Base-by-base conservation (phyloP, 1,284 basidiomycete genomes). In the Leccinum pachyderme region DNA sequence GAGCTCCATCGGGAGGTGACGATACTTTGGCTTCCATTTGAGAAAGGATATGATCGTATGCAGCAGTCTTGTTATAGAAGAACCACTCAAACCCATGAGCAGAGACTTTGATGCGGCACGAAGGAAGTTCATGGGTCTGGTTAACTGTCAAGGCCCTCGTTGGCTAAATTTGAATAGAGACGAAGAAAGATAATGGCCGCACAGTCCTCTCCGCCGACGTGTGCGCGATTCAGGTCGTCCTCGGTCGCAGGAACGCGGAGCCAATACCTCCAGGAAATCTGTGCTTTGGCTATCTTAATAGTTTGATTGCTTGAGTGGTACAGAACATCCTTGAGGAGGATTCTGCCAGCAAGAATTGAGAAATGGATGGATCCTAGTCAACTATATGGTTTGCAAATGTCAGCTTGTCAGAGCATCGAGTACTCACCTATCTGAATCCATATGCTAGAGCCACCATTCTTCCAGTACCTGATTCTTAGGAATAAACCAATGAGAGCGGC, bases 251-350 rank as follows among this genome's bases (percentile, higher is more conserved):
- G 91, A 65, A 68, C 79, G 56, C 92, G 84, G 53, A 93, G 81
- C 95, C 95, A 98, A 71, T 95, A 97, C 58, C 91, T 79, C 91
- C 94, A 97, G 60, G 88, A 88, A 49, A 97, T 71, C 66, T 93
- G 85, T 2, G 86, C 89, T 70, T 92, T 91, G 51, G 93, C 82
- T 49, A 93, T 81, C 57, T 84, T 84, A 47, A 95, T 78, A 8
- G 89, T 91, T 70, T 95, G 88, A 71, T 95, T 96, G 65, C 91
- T 90, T 1, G 92, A 94, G 70, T 95, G 85, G 68, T 96, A 97
- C 29, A 82, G 78, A 25, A 95, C 72, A 67, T 96, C 89, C 72
- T 91, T 91, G 64, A 96, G 80, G 13, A 93, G 79, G 52, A 98
- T 86, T 60, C 93, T 78, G 15, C 95, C 95, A 2, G 88, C 85